Percentiles rank a stretch among this genome's conserved stretches.
phyloP scores from a whole-genome alignment of 495 filamentous ascomycete species.

The Cladorrhinum samala region DNA sequence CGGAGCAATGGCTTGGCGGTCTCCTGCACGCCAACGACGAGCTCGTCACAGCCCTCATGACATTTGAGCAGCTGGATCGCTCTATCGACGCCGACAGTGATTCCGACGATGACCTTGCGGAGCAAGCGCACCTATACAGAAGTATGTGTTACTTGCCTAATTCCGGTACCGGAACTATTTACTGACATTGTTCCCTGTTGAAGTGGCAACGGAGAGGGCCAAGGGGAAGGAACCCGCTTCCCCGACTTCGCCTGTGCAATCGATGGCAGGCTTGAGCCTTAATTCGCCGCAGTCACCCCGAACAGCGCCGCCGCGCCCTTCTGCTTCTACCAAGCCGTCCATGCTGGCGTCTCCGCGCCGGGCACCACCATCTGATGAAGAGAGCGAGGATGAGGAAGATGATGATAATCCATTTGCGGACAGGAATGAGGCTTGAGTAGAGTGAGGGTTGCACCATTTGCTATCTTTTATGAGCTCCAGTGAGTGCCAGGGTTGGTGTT shows the following conservation, averaged over 20 bases:
- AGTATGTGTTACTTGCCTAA: slow-evolving; percentile 27
- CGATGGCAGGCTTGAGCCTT: slow-evolving; percentile 36
- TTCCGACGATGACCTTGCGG: slow-evolving; percentile 65
- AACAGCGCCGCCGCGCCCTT: slow-evolving; percentile 38
- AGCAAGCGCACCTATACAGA: slow-evolving; percentile 50
- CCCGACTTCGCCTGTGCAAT: slow-evolving; percentile 26
- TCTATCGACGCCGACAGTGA: slow-evolving; percentile 96
- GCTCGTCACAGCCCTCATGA: slow-evolving; percentile 85
- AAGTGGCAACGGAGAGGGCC: slow-evolving; percentile 46
- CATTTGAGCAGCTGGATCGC: slow-evolving; percentile 89
- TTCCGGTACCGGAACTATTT: background rate
- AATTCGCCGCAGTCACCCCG: slow-evolving; percentile 29
- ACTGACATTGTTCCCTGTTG: slow-evolving; percentile 14
- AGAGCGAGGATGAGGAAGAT: slow-evolving; percentile 54
- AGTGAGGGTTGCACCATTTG: slow-evolving; percentile 29
- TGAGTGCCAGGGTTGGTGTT: background rate
- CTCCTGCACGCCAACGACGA: slow-evolving; percentile 79
- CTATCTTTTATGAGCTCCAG: background rate
- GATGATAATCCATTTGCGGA: slow-evolving; percentile 77
- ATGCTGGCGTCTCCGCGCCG: slow-evolving; percentile 21
- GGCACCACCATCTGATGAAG: slow-evolving; percentile 26
- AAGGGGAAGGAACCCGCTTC: slow-evolving; percentile 42
- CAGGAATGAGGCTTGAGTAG: slow-evolving; percentile 51
- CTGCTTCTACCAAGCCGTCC: slow-evolving; percentile 33
- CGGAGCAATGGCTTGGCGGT: slow-evolving; percentile 72